Percentiles rank a stretch among this genome's conserved stretches.
phyloP scores from a whole-genome alignment of 2,329 filamentous ascomycete genomes.

The Clonostachys chloroleuca region DNA sequence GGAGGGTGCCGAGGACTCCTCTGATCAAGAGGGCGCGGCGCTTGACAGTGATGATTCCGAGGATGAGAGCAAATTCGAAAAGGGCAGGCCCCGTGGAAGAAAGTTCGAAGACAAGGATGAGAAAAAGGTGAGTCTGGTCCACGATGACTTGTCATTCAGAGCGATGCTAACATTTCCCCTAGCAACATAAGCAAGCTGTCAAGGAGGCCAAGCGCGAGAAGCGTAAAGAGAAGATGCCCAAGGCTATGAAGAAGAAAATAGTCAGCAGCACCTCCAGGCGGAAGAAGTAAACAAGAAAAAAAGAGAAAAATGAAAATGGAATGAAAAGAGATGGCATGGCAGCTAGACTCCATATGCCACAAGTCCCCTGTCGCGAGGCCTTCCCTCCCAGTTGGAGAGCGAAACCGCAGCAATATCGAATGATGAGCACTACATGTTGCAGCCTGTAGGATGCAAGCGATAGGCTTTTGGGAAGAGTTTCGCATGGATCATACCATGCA shows the following conservation, averaged over 20 bases:
- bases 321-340: too few relatives aligned
- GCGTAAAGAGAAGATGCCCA: conserved; percentile 92
- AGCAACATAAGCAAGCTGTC: conserved; percentile 77
- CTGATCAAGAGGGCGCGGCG: conserved; percentile 40
- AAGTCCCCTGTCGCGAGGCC: not conserved
- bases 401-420: conserved; percentile 25
- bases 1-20: conserved; percentile 27
- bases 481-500: conserved; percentile 11
- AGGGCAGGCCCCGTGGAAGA: conserved; percentile 71
- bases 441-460: conserved; percentile 5
- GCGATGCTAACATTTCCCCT: conserved; percentile 8
- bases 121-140: conserved; percentile 60
- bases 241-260: conserved; percentile 89
- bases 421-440: conserved; percentile 39
- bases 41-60: conserved; percentile 36
- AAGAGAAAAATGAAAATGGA: conserved; percentile 1
- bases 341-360: too few relatives aligned
- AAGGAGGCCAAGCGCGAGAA: conserved; percentile 96
- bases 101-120: conserved; percentile 87
- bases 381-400: not conserved
- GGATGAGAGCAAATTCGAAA: conserved; percentile 54
- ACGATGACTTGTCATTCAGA: not conserved
- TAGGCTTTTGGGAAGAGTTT: conserved; percentile 12
- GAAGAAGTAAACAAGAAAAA: conserved; percentile 46
- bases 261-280: conserved; percentile 58